Percentiles rank a stretch among this genome's conserved stretches.
Evolutionary conservation across 192 early-diverging fungal genomes (phyloP).

Genomic region (Funneliformis geosporum): DNA sequence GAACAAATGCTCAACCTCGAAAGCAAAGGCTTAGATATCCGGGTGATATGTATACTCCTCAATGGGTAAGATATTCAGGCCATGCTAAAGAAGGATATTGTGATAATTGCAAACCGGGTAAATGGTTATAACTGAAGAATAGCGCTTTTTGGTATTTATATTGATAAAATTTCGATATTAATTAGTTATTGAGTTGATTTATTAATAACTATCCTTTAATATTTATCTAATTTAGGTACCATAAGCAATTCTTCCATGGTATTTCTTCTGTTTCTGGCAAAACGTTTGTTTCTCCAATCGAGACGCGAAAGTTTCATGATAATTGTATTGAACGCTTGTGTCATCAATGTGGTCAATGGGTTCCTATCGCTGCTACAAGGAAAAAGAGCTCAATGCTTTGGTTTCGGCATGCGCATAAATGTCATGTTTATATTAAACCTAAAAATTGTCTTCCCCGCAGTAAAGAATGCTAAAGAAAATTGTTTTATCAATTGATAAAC

Average conservation of each 20-base stretch:
- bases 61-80: constrained; percentile 77
- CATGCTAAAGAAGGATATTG: constrained; percentile 82
- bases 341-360: constrained; percentile 83
- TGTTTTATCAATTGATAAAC: too few species aligned
- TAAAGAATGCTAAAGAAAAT: not conserved
- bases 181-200: not conserved
- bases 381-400: constrained; percentile 70
- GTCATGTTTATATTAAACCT: constrained; percentile 77
- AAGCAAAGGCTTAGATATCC: constrained; percentile 72
- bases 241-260: constrained; percentile 86
- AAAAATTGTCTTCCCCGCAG: constrained; percentile 38
- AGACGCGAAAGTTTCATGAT: constrained; percentile 66
- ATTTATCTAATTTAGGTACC: constrained; percentile 54
- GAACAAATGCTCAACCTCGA: constrained; percentile 33
- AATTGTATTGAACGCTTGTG: constrained; percentile 79
- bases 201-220: not conserved
- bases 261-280: constrained; percentile 84
- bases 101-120: constrained; percentile 77
- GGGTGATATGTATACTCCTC: constrained; percentile 80
- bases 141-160: constrained; percentile 74
- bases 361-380: constrained; percentile 75
- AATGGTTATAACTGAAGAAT: constrained; percentile 88
- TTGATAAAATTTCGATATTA: not conserved
- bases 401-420: constrained; percentile 88
- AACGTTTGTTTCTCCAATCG: constrained; percentile 70